Base-by-base conservation (phyloP, 805 yeast species). In the Candida vaughaniae region DNA sequence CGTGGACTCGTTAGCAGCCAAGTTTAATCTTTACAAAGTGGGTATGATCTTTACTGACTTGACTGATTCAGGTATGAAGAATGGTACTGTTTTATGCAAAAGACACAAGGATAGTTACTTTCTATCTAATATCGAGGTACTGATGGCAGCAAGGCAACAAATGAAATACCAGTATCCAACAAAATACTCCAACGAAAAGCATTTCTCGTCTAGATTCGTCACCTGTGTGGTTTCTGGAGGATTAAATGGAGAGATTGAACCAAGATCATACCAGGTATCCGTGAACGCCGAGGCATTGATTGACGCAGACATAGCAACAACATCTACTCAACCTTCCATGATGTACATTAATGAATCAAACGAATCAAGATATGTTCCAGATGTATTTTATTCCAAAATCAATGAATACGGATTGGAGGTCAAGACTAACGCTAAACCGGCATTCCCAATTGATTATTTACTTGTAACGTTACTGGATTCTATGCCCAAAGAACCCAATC, bases 221-320 rank as follows among this genome's bases (percentile, higher is more conserved):
- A 91, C 98, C 1, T 90, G 97, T 64, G 91, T 89, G 16, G 73
- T 93, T 3, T 78, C 95, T 1, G 99, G 99, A n/a, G 95, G 95
- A 46, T 55, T 72, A 10, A 63, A 78, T 33, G 93, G 95, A 16
- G 95, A 91, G 44, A 91, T 93, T 53, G 99, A 91, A 53, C 85
- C 95, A 3, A 70, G 85, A 12, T 77, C 95, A 26, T 93, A 90
- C 60, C 99, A 93, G 60, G 96, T 88, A 0, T 82, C 95, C 4
- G 79, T 80, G 22, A 74, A 80, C 40, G 96, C 95, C 0, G 97
- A 93, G 61, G 95, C 88, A 0, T 69, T 93, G 53, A 88, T 87
- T 0, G 74, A 76, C 33, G 96, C 98, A 0, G 95, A 85, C 52
- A 75, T 91, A 46, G 79, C 93, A 20, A 73, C 82, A 22, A 91